These are phyloP conservation scores for Globisporangium paddicum DNA, from an alignment of 352 stramenopile species.

Conservation along the genomic window DNA sequence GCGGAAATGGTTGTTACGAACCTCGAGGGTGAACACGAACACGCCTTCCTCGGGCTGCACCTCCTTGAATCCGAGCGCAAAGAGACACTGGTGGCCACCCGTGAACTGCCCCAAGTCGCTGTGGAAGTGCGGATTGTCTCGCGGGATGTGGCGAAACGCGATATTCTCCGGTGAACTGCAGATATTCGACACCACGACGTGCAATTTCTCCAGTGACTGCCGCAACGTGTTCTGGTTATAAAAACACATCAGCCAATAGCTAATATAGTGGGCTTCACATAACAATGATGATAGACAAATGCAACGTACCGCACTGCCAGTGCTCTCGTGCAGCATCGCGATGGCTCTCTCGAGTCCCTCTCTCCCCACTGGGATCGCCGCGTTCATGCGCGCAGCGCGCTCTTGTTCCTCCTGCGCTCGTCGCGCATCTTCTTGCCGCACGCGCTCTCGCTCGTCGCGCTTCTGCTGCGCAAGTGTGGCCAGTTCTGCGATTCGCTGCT, in stretches of 20 bases:
- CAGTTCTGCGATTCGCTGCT: constrained; percentile 33
- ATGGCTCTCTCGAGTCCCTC: constrained; percentile 39
- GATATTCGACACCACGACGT: constrained; percentile 56
- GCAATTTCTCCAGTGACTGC: constrained; percentile 43
- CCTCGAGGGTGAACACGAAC: constrained; percentile 64
- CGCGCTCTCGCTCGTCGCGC: constrained; percentile 35
- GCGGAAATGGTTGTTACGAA: no score
- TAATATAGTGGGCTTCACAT: no score
- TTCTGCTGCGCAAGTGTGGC: constrained; percentile 52
- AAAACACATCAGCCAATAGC: not conserved
- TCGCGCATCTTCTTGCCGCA: constrained; percentile 29
- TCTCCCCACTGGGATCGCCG: constrained; percentile 29
- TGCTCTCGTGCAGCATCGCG: constrained; percentile 34
- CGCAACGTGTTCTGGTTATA: constrained; percentile 24
- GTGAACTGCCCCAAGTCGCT: constrained; percentile 58
- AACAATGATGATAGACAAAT: not conserved
- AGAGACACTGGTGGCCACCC: constrained; percentile 55
- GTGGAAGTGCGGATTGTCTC: constrained; percentile 69
- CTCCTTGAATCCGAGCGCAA: constrained; percentile 69
- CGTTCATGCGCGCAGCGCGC: constrained; percentile 26
- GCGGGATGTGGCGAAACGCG: constrained; percentile 65
- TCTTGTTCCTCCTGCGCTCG: constrained; percentile 27
- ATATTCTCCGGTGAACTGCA: constrained; percentile 65
- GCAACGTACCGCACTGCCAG: constrained; percentile 23
- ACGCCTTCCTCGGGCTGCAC: constrained; percentile 40